Base-by-base conservation (phyloP, 257 asterid species). In the Solanum sitiens region DNA sequence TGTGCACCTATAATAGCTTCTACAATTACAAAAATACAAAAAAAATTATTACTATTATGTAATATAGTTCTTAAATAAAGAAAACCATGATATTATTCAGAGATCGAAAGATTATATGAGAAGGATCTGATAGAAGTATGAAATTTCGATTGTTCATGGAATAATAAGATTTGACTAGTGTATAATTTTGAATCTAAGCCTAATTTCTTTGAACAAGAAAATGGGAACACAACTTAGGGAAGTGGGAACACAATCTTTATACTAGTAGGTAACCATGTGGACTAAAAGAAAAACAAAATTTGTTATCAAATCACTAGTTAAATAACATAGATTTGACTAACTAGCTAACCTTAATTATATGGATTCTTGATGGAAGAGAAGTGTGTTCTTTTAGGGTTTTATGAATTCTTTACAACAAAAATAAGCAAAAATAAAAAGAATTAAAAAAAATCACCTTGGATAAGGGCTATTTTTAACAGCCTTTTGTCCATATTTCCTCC, bases 401-500 rank as follows among this genome's bases (percentile, higher is more conserved):
- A 47, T 40, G 53, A 25, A 39, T 37, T 75, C 20, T 39, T 40
- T 40, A 75, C 13, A 30, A 14, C 11, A 35, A 80, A 9, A 80
- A 16, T 16, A 18, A 47, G 11, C 5, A 4, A 72, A 33, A 35
- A 33, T 20, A 18, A 27, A 37, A 35, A 35, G 0, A 44, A 44
- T 11, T 42, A 2, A 2, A 15, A 70, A 44, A 44, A 45, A 44
- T 82, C 63, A 91, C 98, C 98, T 95, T 61, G 98, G 98, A 87
- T 95, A 95, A 84, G 98, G 94, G 88, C 98, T 95, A 86, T 95
- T 95, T 86, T 95, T 95, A 32, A 95, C 98, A 27, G 98, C 98
- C 40, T 95, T 95, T 84, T 94, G 98, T 12, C 98, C 98, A 87
- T 95, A 95, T 89, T 95, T 95, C 89, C 98, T 94, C 98, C 98